Evolutionary conservation across 352 stramenopile species (phyloP).

Genomic region (Globisporangium spinosum): DNA sequence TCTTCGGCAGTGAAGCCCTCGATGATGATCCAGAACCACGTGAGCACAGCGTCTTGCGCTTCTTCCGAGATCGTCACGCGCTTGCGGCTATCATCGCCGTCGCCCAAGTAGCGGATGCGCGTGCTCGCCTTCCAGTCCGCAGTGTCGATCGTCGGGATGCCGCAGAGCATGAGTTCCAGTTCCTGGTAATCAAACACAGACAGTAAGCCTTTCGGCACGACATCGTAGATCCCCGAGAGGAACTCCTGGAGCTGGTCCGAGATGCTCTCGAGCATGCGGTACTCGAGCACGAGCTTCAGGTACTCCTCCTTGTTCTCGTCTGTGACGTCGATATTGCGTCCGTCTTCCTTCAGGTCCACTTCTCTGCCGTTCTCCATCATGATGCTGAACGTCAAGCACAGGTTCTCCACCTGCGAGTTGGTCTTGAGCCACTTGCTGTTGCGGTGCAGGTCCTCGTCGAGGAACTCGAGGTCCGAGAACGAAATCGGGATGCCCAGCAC

Average conservation of each 20-base stretch:
- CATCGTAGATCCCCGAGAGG: constrained; percentile 68
- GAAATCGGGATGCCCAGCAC: constrained; percentile 68
- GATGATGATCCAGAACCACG: constrained; percentile 75
- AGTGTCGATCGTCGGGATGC: constrained; percentile 66
- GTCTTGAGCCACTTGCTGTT: constrained; percentile 65
- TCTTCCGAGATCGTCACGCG: constrained; percentile 21
- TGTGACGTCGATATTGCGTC: constrained; percentile 90
- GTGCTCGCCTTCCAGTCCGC: constrained; percentile 59
- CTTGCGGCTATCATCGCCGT: constrained; percentile 36
- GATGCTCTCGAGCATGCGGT: constrained; percentile 76
- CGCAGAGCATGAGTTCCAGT: constrained; percentile 72
- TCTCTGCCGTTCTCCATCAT: constrained; percentile 52
- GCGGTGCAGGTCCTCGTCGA: constrained; percentile 65
- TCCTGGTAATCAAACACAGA: constrained; percentile 82
- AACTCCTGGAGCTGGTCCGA: constrained; percentile 58
- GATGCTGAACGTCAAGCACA: constrained; percentile 73
- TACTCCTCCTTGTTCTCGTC: constrained; percentile 97
- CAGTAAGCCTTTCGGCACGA: constrained; percentile 60
- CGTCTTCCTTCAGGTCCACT: constrained; percentile 90
- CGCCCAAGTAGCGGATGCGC: constrained; percentile 57
- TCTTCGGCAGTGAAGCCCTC: constrained; percentile 58
- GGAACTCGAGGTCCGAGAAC: constrained; percentile 73
- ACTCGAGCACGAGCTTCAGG: constrained; percentile 54
- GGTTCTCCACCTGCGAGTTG: constrained; percentile 46
- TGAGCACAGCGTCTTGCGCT: constrained; percentile 46